A percentile compares a stretch with the other conserved stretches of the same genome.
Evolutionary conservation across 495 filamentous ascomycete genomes (phyloP).

Genomic region (Daldinia concentrica): DNA sequence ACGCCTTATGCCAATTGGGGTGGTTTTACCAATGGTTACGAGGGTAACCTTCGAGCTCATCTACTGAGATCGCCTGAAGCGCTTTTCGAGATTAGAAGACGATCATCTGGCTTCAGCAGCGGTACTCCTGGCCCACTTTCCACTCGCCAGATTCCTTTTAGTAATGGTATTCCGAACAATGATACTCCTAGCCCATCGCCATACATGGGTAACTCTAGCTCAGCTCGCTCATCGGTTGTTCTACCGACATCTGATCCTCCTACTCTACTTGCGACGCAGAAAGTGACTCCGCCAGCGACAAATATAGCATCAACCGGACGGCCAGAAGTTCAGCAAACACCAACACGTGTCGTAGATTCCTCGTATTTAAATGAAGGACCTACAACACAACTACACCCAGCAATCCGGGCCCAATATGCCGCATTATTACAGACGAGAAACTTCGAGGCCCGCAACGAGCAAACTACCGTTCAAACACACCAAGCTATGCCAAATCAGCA

Average conservation of each 20-base stretch:
- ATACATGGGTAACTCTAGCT: not conserved
- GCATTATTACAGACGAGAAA: slow-evolving; percentile 48
- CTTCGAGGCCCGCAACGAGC: slow-evolving; percentile 27
- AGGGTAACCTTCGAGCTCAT: slow-evolving; percentile 59
- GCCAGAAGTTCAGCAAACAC: slow-evolving; percentile 16
- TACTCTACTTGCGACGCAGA: slow-evolving; percentile 13
- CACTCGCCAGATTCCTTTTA: slow-evolving; percentile 23
- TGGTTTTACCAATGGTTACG: slow-evolving; percentile 66
- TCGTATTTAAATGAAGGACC: slow-evolving; percentile 38
- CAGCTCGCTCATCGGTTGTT: slow-evolving; percentile 20
- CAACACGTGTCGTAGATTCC: slow-evolving; percentile 20
- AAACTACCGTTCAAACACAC: slow-evolving; percentile 1
- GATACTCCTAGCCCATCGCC: not conserved
- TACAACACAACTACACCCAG: slow-evolving; percentile 53
- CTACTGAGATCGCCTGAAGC: slow-evolving; percentile 54
- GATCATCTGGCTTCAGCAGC: slow-evolving; percentile 30
- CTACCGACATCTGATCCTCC: slow-evolving; percentile 24
- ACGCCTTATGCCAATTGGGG: slow-evolving; percentile 62
- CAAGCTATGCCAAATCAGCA: slow-evolving; percentile 6
- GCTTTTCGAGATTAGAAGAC: slow-evolving; percentile 45
- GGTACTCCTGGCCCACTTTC: slow-evolving; percentile 10
- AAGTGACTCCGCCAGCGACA: not conserved
- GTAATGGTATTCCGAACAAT: slow-evolving; percentile 24
- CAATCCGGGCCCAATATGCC: slow-evolving; percentile 56
- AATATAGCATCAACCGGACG: not conserved